Evolutionary conservation across 345 rosid genomes (phyloP), one percentile per base, ranked within the genome.

Genomic region (Aquilaria sinensis): DNA sequence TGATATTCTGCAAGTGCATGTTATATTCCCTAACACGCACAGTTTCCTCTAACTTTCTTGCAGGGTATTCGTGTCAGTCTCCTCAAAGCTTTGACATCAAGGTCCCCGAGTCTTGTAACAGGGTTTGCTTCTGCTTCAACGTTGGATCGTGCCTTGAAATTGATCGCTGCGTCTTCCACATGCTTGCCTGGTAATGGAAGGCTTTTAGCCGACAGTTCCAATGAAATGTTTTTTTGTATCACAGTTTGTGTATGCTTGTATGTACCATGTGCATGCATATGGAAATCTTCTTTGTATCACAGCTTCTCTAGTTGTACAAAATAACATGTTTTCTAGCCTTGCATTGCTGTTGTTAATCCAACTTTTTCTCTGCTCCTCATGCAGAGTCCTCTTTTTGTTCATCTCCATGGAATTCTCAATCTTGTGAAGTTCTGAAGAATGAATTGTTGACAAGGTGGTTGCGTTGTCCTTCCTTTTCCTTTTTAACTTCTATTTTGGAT

Each of bases 21-120:
- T 0, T 8, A 29, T 53, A 11, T 37, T 11, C 0, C 13, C 8
- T 41, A 31, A 12, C 51, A 48, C 49, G 12, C 51, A 15, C 8
- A 63, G 50, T 59, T 60, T 34, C 14, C 10, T 16, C 3, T 56
- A 57, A 29, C 66, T 67, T 7, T 67, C 67, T 69, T 70, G 13
- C 74, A 86, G 89, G 76, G 87, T 13, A 53, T 73, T 77, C 69
- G 72, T 67, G 72, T 68, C 54, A 74, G 76, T 71, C 66, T 75
- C 15, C 49, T 53, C 33, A 74, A 77, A 65, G 80, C 64, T 71
- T 66, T 72, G 72, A 58, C 69, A 73, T 78, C 72, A 33, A 59
- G 66, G 12, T 72, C 75, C 6, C 37, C 56, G 9, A 59, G 69
- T 52, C 61, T 65, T 65, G 70, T 59, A n/a, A 68, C 57, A 51